Evolutionary conservation across 768 basidiomycete species (phyloP).

Genomic region (Kwoniella newhampshirensis): DNA sequence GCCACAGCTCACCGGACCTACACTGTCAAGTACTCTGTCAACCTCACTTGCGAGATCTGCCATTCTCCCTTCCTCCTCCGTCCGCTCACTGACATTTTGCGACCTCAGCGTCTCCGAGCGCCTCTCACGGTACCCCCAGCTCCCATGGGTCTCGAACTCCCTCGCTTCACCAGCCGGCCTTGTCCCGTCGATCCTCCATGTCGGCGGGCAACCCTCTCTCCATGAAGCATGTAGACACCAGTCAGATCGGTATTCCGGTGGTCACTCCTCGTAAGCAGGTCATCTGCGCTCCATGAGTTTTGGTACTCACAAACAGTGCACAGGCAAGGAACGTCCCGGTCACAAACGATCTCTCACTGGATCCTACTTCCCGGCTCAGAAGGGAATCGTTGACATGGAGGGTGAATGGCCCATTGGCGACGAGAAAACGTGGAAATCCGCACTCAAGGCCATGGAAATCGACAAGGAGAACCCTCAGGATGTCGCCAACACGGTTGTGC

Average conservation of each 20-base stretch:
- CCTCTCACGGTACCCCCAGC: neutral
- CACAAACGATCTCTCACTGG: slow-evolving; percentile 46
- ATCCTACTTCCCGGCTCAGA: slow-evolving; percentile 51
- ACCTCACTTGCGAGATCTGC: too few species aligned
- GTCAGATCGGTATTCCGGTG: slow-evolving; percentile 43
- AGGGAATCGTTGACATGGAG: slow-evolving; percentile 25
- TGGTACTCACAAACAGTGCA: neutral
- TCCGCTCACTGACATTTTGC: too few species aligned
- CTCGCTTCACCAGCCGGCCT: slow-evolving; percentile 37
- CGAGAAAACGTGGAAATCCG: slow-evolving; percentile 52
- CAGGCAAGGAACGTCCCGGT: slow-evolving; percentile 41
- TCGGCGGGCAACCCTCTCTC: slow-evolving; percentile 30
- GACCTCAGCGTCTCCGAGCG: too few species aligned
- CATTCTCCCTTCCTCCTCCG: too few species aligned
- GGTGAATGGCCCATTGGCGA: slow-evolving; percentile 54
- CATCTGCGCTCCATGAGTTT: neutral
- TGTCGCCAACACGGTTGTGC: slow-evolving; percentile 45
- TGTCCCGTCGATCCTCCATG: slow-evolving; percentile 44
- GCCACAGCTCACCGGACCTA: too few species aligned
- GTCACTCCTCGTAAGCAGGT: slow-evolving; percentile 33
- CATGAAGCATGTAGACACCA: slow-evolving; percentile 27
- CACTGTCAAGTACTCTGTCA: too few species aligned
- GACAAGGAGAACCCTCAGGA: slow-evolving; percentile 40
- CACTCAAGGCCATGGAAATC: slow-evolving; percentile 45
- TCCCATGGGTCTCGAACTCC: slow-evolving; percentile 31